Evolutionary conservation across 768 basidiomycete genomes (phyloP), one percentile per base, ranked within the genome.

Genomic region (Leccinum broughii): DNA sequence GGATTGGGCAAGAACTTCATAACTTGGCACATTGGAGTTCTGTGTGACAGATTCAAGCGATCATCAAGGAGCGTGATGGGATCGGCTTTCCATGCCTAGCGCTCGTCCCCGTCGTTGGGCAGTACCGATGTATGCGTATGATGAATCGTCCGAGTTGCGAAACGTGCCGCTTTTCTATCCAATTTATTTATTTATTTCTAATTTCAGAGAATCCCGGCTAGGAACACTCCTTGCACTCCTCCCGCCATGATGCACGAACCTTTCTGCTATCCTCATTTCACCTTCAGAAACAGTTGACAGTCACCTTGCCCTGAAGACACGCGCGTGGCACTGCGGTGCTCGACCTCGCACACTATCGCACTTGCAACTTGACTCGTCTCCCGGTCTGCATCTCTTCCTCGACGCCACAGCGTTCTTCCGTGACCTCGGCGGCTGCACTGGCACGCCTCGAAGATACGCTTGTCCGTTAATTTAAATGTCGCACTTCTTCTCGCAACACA

Each of bases 121-220:
- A 51, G 22, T 35, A 34, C 1, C 32, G 32, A 34, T 34, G 32
- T 34, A 34, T 34, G 34, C 34, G 34, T 34, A 34, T 34, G 34
- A 14, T 44, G 48, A 54, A 39, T 39, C 62, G 55, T 62, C 41
- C 57, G 30, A 58, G 67, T 55, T 28, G 58, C 49, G 48, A 51
- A 28, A 56, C 63, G 22, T 46, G 52, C 59, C 37, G 56, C 61
- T 63, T 71, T 73, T 67, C 62, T 64, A 73, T 60, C 59, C 59
- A 71, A 71, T 59, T 67, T 64, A 73, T 69, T 72, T 44, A 70
- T 72, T 66, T 63, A 62, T 67, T 68, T 65, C 49, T 57, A 66
- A 67, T 72, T 71, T 66, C 63, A 71, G 59, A 63, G 60, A 69
- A 73, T 22, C 62, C 68, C 64, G 66, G 68, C 65, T 72, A 65